These are phyloP conservation scores for Ostreobium quekettii DNA, from an alignment of 139 green algal species.

Conservation along the genomic window DNA sequence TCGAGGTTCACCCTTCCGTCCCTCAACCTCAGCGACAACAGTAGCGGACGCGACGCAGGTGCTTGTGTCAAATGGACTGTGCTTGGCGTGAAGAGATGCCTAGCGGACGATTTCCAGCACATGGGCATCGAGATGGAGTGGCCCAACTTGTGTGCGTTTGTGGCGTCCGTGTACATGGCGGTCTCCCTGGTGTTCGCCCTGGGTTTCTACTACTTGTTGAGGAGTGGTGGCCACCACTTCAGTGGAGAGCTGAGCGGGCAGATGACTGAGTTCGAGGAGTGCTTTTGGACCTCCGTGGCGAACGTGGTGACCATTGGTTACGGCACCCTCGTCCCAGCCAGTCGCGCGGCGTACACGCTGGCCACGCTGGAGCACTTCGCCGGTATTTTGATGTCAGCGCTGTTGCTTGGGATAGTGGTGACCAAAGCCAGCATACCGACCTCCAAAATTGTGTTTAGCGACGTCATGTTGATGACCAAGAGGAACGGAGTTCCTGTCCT, in stretches of 20 bases:
- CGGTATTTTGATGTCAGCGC: slow-evolving; percentile 24
- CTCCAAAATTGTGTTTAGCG: slow-evolving; percentile 23
- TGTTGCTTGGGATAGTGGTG: slow-evolving; percentile 26
- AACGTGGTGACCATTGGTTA: slow-evolving; percentile 21
- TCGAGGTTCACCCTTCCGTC: too few relatives aligned
- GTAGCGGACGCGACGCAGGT: too few relatives aligned
- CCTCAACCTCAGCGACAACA: too few relatives aligned
- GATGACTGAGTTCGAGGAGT: slow-evolving; percentile 10
- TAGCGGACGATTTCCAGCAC: slow-evolving; percentile 22
- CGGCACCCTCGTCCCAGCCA: slow-evolving; percentile 15
- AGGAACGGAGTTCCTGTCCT: slow-evolving; percentile 26
- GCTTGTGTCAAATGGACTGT: slow-evolving; percentile 15
- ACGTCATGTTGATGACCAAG: slow-evolving; percentile 14
- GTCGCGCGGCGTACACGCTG: not conserved
- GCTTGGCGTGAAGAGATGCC: slow-evolving; percentile 7
- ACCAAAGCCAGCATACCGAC: slow-evolving; percentile 26
- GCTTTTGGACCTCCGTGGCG: slow-evolving; percentile 18
- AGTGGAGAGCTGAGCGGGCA: not conserved
- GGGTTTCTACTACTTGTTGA: not conserved
- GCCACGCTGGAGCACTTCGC: slow-evolving; percentile 22
- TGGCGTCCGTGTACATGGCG: not conserved
- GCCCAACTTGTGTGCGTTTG: not conserved
- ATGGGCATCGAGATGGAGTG: not conserved
- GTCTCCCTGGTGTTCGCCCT: slow-evolving; percentile 11
- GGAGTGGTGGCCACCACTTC: too few relatives aligned